Percentiles rank a stretch among this genome's conserved stretches.
These are phyloP conservation scores for Sphaerulina populicola DNA, from an alignment of 2,329 filamentous ascomycete genomes.

Conservation along the genomic window DNA sequence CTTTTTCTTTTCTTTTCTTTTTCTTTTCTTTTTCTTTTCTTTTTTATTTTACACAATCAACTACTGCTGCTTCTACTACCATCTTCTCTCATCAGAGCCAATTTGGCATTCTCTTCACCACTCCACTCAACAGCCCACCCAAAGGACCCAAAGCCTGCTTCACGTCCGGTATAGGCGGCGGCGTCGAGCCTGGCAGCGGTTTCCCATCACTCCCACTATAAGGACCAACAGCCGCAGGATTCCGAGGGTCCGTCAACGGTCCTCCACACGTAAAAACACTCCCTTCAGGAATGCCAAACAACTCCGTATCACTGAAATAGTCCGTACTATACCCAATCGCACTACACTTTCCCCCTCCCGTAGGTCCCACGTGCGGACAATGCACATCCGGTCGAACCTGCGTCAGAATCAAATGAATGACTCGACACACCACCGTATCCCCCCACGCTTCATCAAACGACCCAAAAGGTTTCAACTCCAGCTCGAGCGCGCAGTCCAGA, in stretches of 20 bases:
- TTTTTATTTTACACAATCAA: too few species aligned
- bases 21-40: too few species aligned
- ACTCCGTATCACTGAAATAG: slow-evolving; percentile 24
- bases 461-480: slow-evolving; percentile 35
- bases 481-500: slow-evolving; percentile 29
- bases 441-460: slow-evolving; percentile 40
- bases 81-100: neutral
- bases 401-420: slow-evolving; percentile 37
- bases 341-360: slow-evolving; percentile 26
- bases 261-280: slow-evolving; percentile 16
- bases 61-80: too few species aligned
- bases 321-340: slow-evolving; percentile 23
- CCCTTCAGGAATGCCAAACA: slow-evolving; percentile 18
- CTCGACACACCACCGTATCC: slow-evolving; percentile 39
- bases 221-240: neutral
- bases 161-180: neutral
- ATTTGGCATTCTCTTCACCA: slow-evolving; percentile 4
- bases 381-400: slow-evolving; percentile 25
- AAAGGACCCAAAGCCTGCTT: neutral
- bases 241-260: slow-evolving; percentile 6
- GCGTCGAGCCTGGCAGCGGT: neutral
- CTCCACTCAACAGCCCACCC: neutral
- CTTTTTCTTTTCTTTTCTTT: too few species aligned
- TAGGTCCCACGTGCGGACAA: slow-evolving; percentile 30
- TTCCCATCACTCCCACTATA: slow-evolving; percentile 1